Evolutionary conservation across 2,329 filamentous ascomycete species (phyloP).

Genomic region (Phialemoniopsis sp.): DNA sequence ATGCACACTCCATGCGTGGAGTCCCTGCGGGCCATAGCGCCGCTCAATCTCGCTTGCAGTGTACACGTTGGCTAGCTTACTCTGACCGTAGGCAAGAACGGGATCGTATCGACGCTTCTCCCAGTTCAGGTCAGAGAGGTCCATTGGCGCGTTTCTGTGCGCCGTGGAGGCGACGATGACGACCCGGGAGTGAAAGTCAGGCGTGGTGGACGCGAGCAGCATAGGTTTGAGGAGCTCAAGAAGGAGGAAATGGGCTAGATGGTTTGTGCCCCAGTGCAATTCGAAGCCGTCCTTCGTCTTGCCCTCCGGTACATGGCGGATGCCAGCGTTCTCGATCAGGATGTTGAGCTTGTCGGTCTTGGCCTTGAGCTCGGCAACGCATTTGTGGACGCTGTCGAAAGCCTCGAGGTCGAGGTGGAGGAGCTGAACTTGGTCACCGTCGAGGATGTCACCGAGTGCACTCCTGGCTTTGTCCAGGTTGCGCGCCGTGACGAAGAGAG

Average conservation of each 20-base stretch:
- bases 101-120: conserved; percentile 6
- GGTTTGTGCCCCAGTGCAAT: conserved; percentile 47
- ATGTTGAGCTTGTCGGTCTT: conserved; percentile 15
- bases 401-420: conserved; percentile 23
- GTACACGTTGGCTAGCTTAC: conserved; percentile 42
- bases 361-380: conserved; percentile 10
- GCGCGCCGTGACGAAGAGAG: conserved; percentile 35
- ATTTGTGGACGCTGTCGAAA: conserved; percentile 25
- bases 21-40: conserved; percentile 29
- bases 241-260: conserved; percentile 50
- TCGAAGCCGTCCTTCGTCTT: conserved; percentile 44
- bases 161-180: conserved; percentile 36
- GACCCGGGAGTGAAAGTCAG: conserved; percentile 37
- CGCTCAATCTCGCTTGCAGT: conserved; percentile 44
- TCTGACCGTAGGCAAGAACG: conserved; percentile 30
- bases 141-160: conserved; percentile 28
- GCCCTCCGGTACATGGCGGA: conserved; percentile 31
- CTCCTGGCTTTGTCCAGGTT: conserved; percentile 27
- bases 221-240: conserved; percentile 42
- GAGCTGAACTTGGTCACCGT: conserved; percentile 23
- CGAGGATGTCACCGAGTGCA: conserved; percentile 18
- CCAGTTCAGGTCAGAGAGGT: conserved; percentile 29
- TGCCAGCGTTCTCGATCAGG: conserved; percentile 38
- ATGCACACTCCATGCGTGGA: conserved; percentile 36
- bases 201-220: conserved; percentile 34